A percentile compares a stretch with the other conserved stretches of the same genome.
Evolutionary conservation across 441 rosid genomes (phyloP).

Genomic region (Gossypium davidsonii): DNA sequence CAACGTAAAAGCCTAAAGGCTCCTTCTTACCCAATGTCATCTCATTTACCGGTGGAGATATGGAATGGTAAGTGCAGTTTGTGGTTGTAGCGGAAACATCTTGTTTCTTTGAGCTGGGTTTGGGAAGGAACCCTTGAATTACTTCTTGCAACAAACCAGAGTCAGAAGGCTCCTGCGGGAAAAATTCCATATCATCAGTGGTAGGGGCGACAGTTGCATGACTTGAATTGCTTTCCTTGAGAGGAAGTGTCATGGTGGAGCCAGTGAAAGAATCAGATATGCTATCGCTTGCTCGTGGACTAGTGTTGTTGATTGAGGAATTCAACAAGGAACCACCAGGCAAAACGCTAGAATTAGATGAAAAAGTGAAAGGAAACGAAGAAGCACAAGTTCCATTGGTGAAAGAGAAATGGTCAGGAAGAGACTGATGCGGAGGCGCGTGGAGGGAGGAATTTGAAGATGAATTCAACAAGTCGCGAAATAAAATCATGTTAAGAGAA

Average conservation of each 20-base stretch:
- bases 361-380: not conserved
- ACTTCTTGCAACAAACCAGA: constrained; percentile 78
- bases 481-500: constrained; percentile 32
- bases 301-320: not conserved
- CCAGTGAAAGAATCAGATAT: not conserved
- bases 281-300: not conserved
- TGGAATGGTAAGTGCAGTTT: not conserved
- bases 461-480: constrained; percentile 42
- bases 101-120: constrained; percentile 24
- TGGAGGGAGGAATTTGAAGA: constrained; percentile 15
- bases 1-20: constrained; percentile 10
- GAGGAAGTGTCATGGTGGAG: constrained; percentile 5
- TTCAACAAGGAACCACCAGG: constrained; percentile 4
- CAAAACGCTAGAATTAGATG: not conserved
- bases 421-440: constrained; percentile 17
- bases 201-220: not conserved
- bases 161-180: constrained; percentile 46
- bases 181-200: constrained; percentile 23
- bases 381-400: not conserved
- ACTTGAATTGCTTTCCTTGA: constrained; percentile 8
- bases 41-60: constrained; percentile 13
- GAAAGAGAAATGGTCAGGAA: constrained; percentile 11
- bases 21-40: constrained; percentile 5
- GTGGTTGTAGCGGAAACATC: constrained; percentile 9
- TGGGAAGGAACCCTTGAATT: constrained; percentile 58